Evolutionary conservation across 805 yeast genomes (phyloP), one percentile per base, ranked within the genome.

Genomic region (Metschnikowia kofuensis): DNA sequence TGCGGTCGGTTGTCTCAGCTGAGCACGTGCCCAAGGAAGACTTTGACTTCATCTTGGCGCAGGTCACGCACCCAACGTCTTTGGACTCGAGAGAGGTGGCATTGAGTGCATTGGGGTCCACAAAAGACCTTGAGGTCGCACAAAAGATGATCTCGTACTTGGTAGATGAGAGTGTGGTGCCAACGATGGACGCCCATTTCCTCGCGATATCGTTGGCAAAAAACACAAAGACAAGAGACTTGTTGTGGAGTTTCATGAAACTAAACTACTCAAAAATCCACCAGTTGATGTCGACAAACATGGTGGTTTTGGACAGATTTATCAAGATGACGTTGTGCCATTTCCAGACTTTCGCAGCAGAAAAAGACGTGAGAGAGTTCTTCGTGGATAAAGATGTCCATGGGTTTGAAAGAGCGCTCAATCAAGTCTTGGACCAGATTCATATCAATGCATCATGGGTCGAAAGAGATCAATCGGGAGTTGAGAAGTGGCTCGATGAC

Each of bases 61-160:
- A 83, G 59, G 77, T 76, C 29, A 61, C 65, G 9, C 53, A 64
- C 11, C 86, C 89, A 9, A 59, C 76, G 2, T 66, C 85, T 6
- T 72, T 82, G 45, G 87, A 83, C 62, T 76, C 80, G 2, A 63
- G 83, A 45, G 89, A 84, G 63, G 68, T 77, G 44, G 82, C 85
- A 0, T 66, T 83, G 27, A 60, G 62, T n/a, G 77, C 87, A 0
- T 63, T 84, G 40, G 87, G 88, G 1, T 62, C 68, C 14, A 68
- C 77, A 16, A 54, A 67, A 35, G 69, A 72, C 30, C 56, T 61
- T 9, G 66, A 63, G 12, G 66, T 71, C 29, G 65, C 79, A 27
- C 56, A 35, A 1, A 60, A 61, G 42, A 64, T 79, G 42, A 55
- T 82, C n/a, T 62, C 55, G 0, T 57, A 73, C 49, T 61, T 80